Evolutionary conservation across 2,329 filamentous ascomycete species (phyloP), one percentile per base, ranked within the genome.

Genomic region (Sporothrix inflata): DNA sequence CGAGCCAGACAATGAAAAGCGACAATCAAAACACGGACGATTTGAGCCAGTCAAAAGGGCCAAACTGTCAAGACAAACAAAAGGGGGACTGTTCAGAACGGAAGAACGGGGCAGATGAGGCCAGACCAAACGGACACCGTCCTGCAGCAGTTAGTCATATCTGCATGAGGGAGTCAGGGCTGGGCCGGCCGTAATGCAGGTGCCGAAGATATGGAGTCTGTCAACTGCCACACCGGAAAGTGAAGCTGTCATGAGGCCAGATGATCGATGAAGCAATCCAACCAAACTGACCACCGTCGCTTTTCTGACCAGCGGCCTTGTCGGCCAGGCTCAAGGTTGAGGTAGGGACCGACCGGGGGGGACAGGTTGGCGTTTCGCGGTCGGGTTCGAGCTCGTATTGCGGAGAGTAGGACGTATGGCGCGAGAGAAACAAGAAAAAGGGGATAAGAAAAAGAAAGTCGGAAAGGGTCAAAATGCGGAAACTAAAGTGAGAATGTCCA

Each of bases 101-200:
- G n/a, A 49, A 49, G 45, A 49, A n/a, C 45, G 14, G 45, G 19
- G 19, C 45, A 4, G 16, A 49, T 6, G 45, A 49, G 45, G 14
- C 45, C 45, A 40, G n/a, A 65, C 30, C 3, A 47, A 67, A 49
- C 45, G 30, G 42, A 69, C 42, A n/a, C 63, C 63, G 40, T 27
- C 42, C 24, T 51, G 42, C 63, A 49, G 42, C 16, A 19, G 24
- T 51, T 67, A 67, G 45, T 67, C 63, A 67, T 38, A 51, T 47
- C n/a, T 67, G 63, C 42, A 67, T 30, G 63, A 34, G 21, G 34
- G 63, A 67, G 63, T 66, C 61, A 66, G 61, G 21, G 21, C 61
- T 30, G 42, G 55, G 55, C 60, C 60, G 38, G 38, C 60, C 38
- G 60, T 27, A 19, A 65, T 45, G 60, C 21, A 45, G n/a, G 60